Conservation (phyloP, 2,329 filamentous ascomycete genomes). For the Arthrobotrys megalospora region DNA sequence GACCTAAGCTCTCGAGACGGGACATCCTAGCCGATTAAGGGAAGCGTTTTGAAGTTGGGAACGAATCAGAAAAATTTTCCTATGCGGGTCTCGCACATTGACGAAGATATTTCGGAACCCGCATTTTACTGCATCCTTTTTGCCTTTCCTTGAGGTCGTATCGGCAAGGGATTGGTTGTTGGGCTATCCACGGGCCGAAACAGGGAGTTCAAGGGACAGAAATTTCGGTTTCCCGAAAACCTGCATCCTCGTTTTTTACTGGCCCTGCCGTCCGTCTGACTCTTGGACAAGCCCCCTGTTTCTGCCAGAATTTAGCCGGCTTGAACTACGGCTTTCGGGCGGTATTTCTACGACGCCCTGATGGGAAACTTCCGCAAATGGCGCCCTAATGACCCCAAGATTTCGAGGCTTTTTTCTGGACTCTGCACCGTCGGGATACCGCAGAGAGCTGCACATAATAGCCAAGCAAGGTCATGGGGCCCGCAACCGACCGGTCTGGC, state of each 20-base stretch:
- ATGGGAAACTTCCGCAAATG: slow-evolving; percentile 42
- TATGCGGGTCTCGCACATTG: slow-evolving; percentile 56
- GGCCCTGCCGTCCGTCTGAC: slow-evolving; percentile 33
- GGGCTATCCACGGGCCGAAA: slow-evolving; percentile 52
- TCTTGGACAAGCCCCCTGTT: slow-evolving; percentile 24
- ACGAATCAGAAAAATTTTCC: slow-evolving; percentile 60
- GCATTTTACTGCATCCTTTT: slow-evolving; percentile 30
- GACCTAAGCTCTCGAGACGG: slow-evolving; percentile 56
- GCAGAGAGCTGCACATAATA: slow-evolving; percentile 30
- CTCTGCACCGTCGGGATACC: slow-evolving; percentile 43
- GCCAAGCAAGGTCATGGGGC: slow-evolving; percentile 56
- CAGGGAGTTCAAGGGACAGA: slow-evolving; percentile 45
- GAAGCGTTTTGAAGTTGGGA: slow-evolving; percentile 44
- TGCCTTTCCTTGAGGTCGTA: slow-evolving; percentile 31
- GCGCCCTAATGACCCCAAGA: slow-evolving; percentile 39
- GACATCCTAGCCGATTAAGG: slow-evolving; percentile 56
- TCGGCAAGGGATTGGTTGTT: slow-evolving; percentile 53
- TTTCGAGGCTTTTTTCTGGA: slow-evolving; percentile 53
- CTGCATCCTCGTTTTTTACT: not conserved
- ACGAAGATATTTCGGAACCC: slow-evolving; percentile 60
- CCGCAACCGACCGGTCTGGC: slow-evolving; percentile 48
- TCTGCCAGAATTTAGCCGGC: slow-evolving; percentile 59
- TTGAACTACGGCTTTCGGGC: slow-evolving; percentile 56
- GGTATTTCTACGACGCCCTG: slow-evolving; percentile 22
- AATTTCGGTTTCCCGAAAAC: slow-evolving; percentile 55